Base-by-base conservation (phyloP, 164 flowering plant genomes). In the Aristolochia fimbriata region DNA sequence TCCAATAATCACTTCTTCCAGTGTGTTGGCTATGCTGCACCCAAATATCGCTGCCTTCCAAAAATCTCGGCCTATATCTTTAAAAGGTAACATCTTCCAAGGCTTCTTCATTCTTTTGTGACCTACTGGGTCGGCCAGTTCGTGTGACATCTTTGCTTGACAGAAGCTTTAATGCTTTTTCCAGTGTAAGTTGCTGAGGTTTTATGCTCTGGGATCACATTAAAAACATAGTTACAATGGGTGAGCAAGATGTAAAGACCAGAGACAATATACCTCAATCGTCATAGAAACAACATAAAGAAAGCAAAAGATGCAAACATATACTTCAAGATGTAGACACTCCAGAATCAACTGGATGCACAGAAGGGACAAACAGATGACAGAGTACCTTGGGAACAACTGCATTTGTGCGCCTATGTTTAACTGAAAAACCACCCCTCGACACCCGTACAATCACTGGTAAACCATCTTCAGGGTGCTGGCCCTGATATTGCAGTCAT, bases 311-410 rank as follows among this genome's bases (percentile, higher is more conserved):
- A 17, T 15, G 13, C 20, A 6, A 57, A 15, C 11, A 54, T 13
- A 4, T 8, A 10, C 27, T 53, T 21, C 57, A 23, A 54, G 13
- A 23, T 25, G 12, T 0, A 20, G 17, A 15, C 17, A 54, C 16
- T 16, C 24, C n/a, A 43, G 15, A n/a, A 31, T 19, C 22, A 17
- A 20, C 13, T 17, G 0, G 25, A 10, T 13, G 30, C 22, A 58
- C 11, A 22, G 4, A 9, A 24, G 17, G 45, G 30, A 31, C n/a
- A 49, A 33, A 60, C 10, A 60, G 24, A 25, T 25, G 22, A 48
- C 19, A 60, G 55, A 49, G 20, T 77, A 85, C 96, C 92, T 82
- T 86, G 0, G 99, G 96, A 45, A 90, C 76, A n/a, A 85, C 64
- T 66, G 77, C 85, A 51, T 68, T 70, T 8, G 76, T 73, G 3